Percentiles rank a stretch among this genome's conserved stretches.
Conservation (phyloP, 768 basidiomycete species). For the Leccinum boreale region DNA sequence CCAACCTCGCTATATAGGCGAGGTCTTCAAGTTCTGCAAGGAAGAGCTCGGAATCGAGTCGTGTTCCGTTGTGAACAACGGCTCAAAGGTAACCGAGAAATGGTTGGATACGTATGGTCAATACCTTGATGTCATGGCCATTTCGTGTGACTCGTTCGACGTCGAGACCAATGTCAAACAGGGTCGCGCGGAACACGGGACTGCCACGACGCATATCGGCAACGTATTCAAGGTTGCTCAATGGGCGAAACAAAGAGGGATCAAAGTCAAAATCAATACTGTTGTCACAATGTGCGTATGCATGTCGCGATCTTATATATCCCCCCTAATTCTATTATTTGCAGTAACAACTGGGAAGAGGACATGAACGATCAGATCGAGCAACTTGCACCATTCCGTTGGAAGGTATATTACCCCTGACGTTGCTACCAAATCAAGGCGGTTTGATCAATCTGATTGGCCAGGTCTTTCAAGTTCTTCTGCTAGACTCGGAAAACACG, state of each 20-base stretch:
- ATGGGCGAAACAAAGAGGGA: constrained; percentile 34
- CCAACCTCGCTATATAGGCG: constrained; percentile 36
- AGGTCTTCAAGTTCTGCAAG: constrained; percentile 36
- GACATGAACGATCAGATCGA: constrained; percentile 39
- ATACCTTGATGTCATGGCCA: constrained; percentile 41
- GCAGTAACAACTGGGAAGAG: constrained; percentile 37
- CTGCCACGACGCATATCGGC: constrained; percentile 28
- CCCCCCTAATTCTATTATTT: not conserved
- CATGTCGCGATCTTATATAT: not conserved
- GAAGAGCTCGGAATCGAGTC: constrained; percentile 36
- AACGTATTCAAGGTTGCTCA: constrained; percentile 35
- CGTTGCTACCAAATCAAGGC: not conserved
- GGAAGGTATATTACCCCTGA: constrained; percentile 31
- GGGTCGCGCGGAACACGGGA: constrained; percentile 33
- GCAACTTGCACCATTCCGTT: constrained; percentile 34
- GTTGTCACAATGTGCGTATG: constrained; percentile 29
- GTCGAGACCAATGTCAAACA: constrained; percentile 33
- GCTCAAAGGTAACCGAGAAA: constrained; percentile 40
- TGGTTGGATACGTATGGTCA: constrained; percentile 39
- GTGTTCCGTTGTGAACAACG: constrained; percentile 34
- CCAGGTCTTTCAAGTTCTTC: constrained; percentile 36
- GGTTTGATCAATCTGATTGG: not conserved
- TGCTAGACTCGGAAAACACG: constrained; percentile 36
- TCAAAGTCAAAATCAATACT: constrained; percentile 38
- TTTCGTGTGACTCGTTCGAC: constrained; percentile 41